Conservation (phyloP, 139 green algal genomes). For the Micractinium conductrix region DNA sequence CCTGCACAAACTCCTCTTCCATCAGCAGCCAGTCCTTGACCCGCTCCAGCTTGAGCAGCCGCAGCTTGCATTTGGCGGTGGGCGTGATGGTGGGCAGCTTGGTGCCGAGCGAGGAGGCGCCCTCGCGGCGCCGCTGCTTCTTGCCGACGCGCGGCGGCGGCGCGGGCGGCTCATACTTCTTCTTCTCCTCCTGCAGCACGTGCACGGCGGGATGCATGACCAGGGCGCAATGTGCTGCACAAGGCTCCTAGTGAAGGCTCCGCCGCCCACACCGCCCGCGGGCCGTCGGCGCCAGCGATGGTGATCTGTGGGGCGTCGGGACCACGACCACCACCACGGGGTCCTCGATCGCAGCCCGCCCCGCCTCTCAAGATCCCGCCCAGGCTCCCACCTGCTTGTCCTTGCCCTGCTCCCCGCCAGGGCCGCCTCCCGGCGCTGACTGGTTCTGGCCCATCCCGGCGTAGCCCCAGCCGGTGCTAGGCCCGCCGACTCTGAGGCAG, state of each 20-base stretch:
- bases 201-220: no score
- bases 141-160: slow-evolving; percentile 93
- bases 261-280: no score
- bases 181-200: slow-evolving; percentile 90
- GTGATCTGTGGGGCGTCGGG: neutral
- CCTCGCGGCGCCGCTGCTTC: slow-evolving; percentile 88
- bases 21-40: slow-evolving; percentile 99
- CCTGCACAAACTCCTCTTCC: slow-evolving; percentile 99
- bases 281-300: no score
- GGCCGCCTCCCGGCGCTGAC: slow-evolving; percentile 13
- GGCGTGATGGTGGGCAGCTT: slow-evolving; percentile 93
- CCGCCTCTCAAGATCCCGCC: no score
- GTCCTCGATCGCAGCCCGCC: neutral
- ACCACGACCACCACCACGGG: no score
- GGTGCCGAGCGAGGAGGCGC: slow-evolving; percentile 69
- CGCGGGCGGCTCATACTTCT: slow-evolving; percentile 96
- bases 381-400: no score
- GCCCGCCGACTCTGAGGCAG: no score
- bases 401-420: slow-evolving; percentile 28
- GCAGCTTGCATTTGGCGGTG: slow-evolving; percentile 95
- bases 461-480: no score
- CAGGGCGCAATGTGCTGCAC: no score
- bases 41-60: slow-evolving; percentile 97
- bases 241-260: no score
- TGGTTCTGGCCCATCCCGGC: slow-evolving; percentile 38